Percentiles rank a stretch among this genome's conserved stretches.
phyloP scores from a whole-genome alignment of 352 stramenopile genomes.

The Globisporangium viniferum region DNA sequence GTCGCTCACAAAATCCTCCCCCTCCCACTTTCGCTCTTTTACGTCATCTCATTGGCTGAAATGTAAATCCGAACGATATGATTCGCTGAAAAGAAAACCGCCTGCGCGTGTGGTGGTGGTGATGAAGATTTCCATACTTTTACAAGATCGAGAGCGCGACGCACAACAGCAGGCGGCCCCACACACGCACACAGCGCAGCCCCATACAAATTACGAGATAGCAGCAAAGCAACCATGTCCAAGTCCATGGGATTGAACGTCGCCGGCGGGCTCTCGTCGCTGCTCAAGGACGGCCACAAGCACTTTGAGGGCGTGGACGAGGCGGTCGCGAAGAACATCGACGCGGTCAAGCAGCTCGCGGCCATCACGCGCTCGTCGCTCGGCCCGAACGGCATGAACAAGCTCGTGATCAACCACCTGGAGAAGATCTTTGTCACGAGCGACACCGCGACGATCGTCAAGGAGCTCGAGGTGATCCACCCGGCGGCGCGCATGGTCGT shows the following conservation, averaged over 20 bases:
- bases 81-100: neutral
- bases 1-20: neutral
- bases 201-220: neutral
- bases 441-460: conserved; percentile 99
- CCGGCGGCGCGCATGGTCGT: conserved; percentile 98
- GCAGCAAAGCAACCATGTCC: conserved; percentile 51
- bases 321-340: conserved; percentile 98
- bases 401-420: conserved; percentile 99
- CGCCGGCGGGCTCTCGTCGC: conserved; percentile 93
- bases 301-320: conserved; percentile 95
- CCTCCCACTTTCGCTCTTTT: neutral
- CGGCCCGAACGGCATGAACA: conserved; percentile 99
- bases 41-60: neutral
- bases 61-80: neutral
- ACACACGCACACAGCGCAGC: neutral
- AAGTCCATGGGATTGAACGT: conserved; percentile 96
- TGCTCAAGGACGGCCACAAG: conserved; percentile 99
- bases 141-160: conserved; percentile 4
- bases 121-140: conserved; percentile 13
- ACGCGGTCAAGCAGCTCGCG: conserved; percentile 97
- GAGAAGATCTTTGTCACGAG: conserved; percentile 99
- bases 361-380: conserved; percentile 97
- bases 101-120: conserved; percentile 15
- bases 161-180: neutral
- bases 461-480: conserved; percentile 98